These are phyloP conservation scores for Trichoderma sp. DNA, from an alignment of 2,329 filamentous ascomycete genomes.

Conservation along the genomic window DNA sequence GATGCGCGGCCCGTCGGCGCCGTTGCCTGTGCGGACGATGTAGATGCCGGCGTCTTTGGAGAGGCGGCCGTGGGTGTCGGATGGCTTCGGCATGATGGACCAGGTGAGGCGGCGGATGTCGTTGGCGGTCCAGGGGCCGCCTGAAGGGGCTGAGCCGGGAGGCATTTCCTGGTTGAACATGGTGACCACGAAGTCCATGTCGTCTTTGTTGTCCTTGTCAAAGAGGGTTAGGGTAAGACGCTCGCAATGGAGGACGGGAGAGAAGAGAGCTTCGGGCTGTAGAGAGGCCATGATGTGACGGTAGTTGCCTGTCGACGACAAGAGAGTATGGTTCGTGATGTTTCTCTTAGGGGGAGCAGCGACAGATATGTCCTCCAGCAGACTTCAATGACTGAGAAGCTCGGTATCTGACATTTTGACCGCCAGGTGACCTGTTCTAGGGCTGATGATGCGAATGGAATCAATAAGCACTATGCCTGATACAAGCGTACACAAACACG, in stretches of 20 bases:
- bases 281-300: background rate
- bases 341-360: too few species aligned
- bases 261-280: slow-evolving; percentile 1
- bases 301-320: background rate
- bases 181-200: background rate
- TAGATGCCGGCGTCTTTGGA: background rate
- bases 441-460: background rate
- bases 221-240: background rate
- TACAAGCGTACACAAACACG: background rate
- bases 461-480: background rate
- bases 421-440: background rate
- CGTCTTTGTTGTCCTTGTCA: background rate
- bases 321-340: background rate
- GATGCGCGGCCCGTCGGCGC: background rate
- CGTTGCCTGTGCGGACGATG: background rate
- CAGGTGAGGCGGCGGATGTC: background rate
- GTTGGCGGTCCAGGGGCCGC: background rate
- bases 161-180: background rate
- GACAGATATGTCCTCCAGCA: background rate
- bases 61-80: background rate
- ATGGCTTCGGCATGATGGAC: slow-evolving; percentile 1
- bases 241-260: background rate
- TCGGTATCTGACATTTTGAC: background rate
- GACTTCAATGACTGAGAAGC: background rate
- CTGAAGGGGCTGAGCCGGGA: background rate